Evolutionary conservation across 2,329 filamentous ascomycete species (phyloP).

Genomic region (Cryphonectria radicalis): DNA sequence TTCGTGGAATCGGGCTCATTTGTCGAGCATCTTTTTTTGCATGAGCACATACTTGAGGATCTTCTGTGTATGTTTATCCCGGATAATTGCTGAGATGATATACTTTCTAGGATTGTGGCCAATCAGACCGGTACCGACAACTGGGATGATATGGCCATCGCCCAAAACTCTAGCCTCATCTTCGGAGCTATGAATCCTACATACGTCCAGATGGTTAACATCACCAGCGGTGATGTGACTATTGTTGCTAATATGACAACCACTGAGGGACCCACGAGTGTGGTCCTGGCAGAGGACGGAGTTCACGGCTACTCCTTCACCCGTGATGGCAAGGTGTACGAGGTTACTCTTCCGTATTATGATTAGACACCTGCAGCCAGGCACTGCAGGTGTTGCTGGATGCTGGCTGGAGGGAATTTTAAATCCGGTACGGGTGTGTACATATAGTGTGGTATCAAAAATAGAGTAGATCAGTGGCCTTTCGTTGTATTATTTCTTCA

Average conservation of each 20-base stretch:
- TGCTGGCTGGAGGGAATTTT: not conserved
- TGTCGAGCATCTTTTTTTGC: not conserved
- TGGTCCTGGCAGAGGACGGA: slow-evolving; percentile 14
- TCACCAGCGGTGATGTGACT: slow-evolving; percentile 6
- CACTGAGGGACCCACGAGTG: slow-evolving; percentile 17
- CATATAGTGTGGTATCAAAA: not conserved
- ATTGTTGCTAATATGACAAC: slow-evolving; percentile 14
- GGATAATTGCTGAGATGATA: not conserved
- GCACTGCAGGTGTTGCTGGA: not conserved
- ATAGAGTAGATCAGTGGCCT: not conserved
- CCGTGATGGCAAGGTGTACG: not conserved
- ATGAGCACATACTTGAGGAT: not conserved
- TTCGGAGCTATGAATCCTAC: slow-evolving; percentile 18
- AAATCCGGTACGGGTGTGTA: not conserved
- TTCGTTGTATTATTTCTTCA: not conserved
- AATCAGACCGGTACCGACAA: slow-evolving; percentile 5
- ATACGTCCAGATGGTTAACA: slow-evolving; percentile 7
- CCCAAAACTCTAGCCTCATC: slow-evolving; percentile 5
- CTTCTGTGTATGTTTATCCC: not conserved
- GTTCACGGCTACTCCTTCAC: slow-evolving; percentile 5
- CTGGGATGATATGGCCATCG: slow-evolving; percentile 19
- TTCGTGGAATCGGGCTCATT: not conserved
- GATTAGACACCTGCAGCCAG: not conserved
- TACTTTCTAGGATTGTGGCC: slow-evolving; percentile 4
- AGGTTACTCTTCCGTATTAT: slow-evolving; percentile 7